A percentile compares a stretch with the other conserved stretches of the same genome.
Evolutionary conservation across 2,329 filamentous ascomycete species (phyloP).

Genomic region (Trichoderma koningiopsis): DNA sequence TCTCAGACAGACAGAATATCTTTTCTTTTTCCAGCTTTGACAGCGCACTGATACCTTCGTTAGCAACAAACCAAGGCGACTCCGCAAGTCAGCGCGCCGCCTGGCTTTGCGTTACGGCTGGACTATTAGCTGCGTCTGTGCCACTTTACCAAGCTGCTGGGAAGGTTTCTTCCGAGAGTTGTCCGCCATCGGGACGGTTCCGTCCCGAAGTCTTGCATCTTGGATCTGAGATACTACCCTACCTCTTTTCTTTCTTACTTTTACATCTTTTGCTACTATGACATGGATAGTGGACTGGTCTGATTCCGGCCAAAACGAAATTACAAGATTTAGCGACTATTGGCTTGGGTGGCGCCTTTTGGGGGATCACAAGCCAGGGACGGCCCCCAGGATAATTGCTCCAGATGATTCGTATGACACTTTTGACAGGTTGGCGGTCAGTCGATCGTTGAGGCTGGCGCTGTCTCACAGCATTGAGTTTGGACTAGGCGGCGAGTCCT

Average conservation of each 20-base stretch:
- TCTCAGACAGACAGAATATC: not conserved
- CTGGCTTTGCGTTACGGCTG: not conserved
- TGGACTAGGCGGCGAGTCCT: not conserved
- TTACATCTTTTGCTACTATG: not conserved
- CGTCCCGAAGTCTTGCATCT: slow-evolving; percentile 13
- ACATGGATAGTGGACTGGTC: not conserved
- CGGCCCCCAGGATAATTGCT: not conserved
- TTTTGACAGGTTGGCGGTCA: slow-evolving; percentile 10
- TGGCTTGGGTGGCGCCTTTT: not conserved
- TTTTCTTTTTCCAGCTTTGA: not conserved
- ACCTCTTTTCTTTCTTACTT: not conserved
- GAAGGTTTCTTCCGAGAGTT: not conserved
- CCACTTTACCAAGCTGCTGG: not conserved
- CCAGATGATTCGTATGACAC: not conserved
- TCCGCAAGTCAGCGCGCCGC: not conserved
- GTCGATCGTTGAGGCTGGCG: slow-evolving; percentile 1
- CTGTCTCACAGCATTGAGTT: slow-evolving; percentile 7
- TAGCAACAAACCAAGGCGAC: not conserved
- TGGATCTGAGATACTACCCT: slow-evolving; percentile 2
- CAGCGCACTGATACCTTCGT: no score
- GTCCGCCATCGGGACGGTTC: not conserved
- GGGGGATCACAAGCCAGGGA: not conserved
- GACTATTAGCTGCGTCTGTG: not conserved
- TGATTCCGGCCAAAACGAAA: not conserved
- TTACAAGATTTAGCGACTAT: slow-evolving; percentile 4